Conservation (phyloP, 306 rosid genomes). For the Lathyrus aphaca region DNA sequence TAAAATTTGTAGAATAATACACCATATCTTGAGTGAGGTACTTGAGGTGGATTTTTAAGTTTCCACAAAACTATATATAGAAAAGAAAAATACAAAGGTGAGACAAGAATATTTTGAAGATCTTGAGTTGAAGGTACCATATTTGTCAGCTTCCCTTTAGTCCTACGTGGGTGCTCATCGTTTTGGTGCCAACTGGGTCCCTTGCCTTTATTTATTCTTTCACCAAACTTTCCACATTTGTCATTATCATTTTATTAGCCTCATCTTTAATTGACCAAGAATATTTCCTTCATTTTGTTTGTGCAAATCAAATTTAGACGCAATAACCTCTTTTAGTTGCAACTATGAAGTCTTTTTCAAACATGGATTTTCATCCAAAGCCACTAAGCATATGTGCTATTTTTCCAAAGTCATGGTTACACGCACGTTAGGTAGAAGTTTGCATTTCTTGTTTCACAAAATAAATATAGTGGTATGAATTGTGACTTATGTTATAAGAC, state of each 20-base stretch:
- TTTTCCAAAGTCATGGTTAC: too few species aligned
- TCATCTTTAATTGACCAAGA: background rate
- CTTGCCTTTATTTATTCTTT: conserved; percentile 60
- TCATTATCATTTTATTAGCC: conserved; percentile 7
- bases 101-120: conserved; percentile 67
- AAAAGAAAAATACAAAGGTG: conserved; percentile 27
- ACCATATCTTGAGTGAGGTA: too few species aligned
- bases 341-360: background rate
- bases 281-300: background rate
- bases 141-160: conserved; percentile 62
- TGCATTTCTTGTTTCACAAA: too few species aligned
- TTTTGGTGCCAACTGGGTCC: conserved; percentile 75
- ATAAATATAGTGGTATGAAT: too few species aligned
- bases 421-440: too few species aligned
- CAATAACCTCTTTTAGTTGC: background rate
- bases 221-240: conserved; percentile 46
- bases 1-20: too few species aligned
- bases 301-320: too few species aligned
- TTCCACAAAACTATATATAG: too few species aligned
- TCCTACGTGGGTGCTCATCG: conserved; percentile 79
- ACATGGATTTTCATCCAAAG: background rate
- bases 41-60: too few species aligned
- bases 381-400: background rate
- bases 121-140: conserved; percentile 74
- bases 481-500: too few species aligned